Evolutionary conservation across 2,329 filamentous ascomycete species (phyloP).

Genomic region (Trichoderma citrinoviride): DNA sequence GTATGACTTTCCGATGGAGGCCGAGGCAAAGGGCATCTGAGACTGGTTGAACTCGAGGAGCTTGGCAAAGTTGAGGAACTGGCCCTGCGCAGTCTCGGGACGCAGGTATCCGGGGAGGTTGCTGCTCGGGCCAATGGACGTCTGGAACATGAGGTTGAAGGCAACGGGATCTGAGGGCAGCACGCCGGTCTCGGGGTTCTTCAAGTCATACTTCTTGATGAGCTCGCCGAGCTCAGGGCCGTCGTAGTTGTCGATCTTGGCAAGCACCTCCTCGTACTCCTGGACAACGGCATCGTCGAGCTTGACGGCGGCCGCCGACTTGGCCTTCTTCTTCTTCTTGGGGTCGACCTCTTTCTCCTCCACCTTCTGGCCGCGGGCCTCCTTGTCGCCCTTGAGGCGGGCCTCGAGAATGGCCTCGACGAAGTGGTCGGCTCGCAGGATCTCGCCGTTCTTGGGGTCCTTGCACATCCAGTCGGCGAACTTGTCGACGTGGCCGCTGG

Average conservation of each 20-base stretch:
- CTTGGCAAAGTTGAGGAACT: constrained; percentile 96
- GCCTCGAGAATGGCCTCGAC: constrained; percentile 91
- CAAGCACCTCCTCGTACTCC: constrained; percentile 89
- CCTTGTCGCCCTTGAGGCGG: constrained; percentile 84
- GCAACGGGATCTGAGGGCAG: constrained; percentile 77
- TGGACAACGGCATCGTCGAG: constrained; percentile 80
- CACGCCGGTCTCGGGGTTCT: constrained; percentile 76
- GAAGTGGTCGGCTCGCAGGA: constrained; percentile 92
- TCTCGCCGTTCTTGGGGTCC: constrained; percentile 95
- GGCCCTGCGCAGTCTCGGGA: constrained; percentile 95
- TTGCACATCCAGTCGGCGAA: constrained; percentile 99
- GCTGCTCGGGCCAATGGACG: constrained; percentile 87
- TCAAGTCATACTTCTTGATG: constrained; percentile 88
- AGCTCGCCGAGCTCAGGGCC: constrained; percentile 81
- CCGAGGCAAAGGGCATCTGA: constrained; percentile 94
- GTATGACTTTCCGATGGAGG: constrained; percentile 96
- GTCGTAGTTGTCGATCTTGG: constrained; percentile 92
- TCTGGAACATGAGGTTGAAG: constrained; percentile 99
- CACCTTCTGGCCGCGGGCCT: constrained; percentile 80
- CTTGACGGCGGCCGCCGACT: constrained; percentile 73
- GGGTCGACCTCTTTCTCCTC: constrained; percentile 71
- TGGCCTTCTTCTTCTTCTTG: constrained; percentile 90
- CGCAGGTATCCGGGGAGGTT: constrained; percentile 82
- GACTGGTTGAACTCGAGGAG: constrained; percentile 95
- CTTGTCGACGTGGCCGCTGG: constrained; percentile 93